phyloP scores from a whole-genome alignment of 163 green algal species.

The Coccomyxa subellipsoidea region DNA sequence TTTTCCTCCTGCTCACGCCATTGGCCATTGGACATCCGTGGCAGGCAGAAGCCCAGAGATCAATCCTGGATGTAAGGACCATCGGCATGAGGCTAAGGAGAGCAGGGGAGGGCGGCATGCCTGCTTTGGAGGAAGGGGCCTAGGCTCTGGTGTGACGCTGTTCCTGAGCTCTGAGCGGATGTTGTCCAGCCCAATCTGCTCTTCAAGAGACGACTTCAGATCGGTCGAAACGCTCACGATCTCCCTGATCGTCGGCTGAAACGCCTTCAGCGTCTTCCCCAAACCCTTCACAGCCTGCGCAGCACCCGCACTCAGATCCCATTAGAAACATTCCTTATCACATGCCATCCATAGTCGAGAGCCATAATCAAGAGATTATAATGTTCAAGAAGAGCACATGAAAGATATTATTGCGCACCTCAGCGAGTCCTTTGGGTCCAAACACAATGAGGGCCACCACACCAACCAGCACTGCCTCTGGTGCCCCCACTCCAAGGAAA shows the following conservation, averaged over 20 bases:
- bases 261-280: conserved; percentile 66
- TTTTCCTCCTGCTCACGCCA: background rate
- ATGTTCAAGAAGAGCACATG: background rate
- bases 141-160: conserved; percentile 7
- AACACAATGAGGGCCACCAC: conserved; percentile 96
- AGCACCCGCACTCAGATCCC: background rate
- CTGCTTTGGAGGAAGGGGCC: background rate
- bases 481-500: conserved; percentile 91
- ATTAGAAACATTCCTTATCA: background rate
- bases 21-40: background rate
- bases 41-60: too few species aligned
- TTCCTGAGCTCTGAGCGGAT: conserved; percentile 58
- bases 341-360: too few species aligned
- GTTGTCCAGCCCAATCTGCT: conserved; percentile 91
- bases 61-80: too few species aligned
- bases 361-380: too few species aligned
- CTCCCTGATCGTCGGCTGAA: conserved; percentile 91
- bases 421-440: conserved; percentile 92
- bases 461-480: conserved; percentile 92
- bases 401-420: conserved; percentile 44
- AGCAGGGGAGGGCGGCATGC: too few species aligned
- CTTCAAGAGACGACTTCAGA: conserved; percentile 81
- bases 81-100: background rate
- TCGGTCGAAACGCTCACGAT: conserved; percentile 82
- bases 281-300: conserved; percentile 79